A percentile compares a stretch with the other conserved stretches of the same genome.
phyloP scores from a whole-genome alignment of 306 rosid genomes.

The Vicia faba region DNA sequence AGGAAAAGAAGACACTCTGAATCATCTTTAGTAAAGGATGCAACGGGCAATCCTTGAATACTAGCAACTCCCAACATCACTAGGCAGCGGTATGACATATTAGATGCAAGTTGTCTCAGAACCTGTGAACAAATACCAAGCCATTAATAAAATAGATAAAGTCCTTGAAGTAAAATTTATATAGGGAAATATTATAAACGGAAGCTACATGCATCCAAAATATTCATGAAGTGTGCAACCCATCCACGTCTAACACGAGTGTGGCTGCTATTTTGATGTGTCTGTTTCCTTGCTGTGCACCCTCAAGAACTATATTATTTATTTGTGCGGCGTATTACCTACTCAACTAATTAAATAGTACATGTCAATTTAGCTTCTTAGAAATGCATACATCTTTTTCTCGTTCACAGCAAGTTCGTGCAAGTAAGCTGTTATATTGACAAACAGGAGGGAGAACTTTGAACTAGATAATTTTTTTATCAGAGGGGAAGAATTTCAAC shows the following conservation, averaged over 20 bases:
- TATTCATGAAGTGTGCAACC: not conserved
- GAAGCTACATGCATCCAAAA: not conserved
- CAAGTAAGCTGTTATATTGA: constrained; percentile 5
- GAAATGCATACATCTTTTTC: constrained; percentile 13
- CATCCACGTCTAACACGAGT: not conserved
- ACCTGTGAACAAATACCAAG: constrained; percentile 58
- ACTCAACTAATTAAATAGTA: constrained; percentile 10
- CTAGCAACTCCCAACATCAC: constrained; percentile 88
- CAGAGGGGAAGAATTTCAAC: constrained; percentile 13
- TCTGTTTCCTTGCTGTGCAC: too few species aligned
- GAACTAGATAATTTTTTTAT: constrained; percentile 21
- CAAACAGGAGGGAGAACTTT: constrained; percentile 11
- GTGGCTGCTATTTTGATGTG: too few species aligned
- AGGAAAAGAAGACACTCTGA: constrained; percentile 86
- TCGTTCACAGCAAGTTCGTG: constrained; percentile 2
- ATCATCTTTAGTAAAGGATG: constrained; percentile 85
- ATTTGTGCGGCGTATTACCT: not conserved
- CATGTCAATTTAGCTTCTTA: not conserved
- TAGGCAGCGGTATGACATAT: constrained; percentile 76
- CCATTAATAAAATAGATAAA: constrained; percentile 23
- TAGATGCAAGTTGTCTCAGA: constrained; percentile 92
- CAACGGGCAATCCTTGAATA: constrained; percentile 90
- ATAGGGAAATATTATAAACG: not conserved
- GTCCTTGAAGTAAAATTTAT: constrained; percentile 5
- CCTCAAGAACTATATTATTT: not conserved